Evolutionary conservation across 2,329 filamentous ascomycete species (phyloP), one percentile per base, ranked within the genome.

Genomic region (Calonectria hawksworthii): DNA sequence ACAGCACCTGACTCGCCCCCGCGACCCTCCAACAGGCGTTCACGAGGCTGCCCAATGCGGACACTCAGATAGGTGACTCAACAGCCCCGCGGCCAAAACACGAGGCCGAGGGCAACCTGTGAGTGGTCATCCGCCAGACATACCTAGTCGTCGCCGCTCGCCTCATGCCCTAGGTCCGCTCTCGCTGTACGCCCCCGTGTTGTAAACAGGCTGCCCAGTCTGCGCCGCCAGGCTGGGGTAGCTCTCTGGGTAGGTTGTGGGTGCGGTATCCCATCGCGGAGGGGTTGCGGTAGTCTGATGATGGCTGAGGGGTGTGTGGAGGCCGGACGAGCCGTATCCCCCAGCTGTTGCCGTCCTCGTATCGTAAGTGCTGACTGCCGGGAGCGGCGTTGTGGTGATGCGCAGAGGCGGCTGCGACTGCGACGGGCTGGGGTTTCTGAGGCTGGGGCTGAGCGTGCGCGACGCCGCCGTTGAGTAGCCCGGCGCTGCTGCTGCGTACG

Each of bases 371-470:
- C 83, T 82, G 16, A 86, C 84, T 3, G 85, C 84, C 1, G 86
- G 86, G 21, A 88, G 79, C 9, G 84, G 83, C 59, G 82, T 80
- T 30, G 85, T 85, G 76, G 80, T 85, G 76, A 86, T 83, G 41
- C 85, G 84, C 74, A 86, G 78, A 18, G 85, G 82, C 34, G 83
- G 76, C n/a, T 80, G 82, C 3, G 72, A 74, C 16, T 83, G 82
- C 51, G 85, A 83, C 10, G 85, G 85, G 72, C 85, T 86, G 6
- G 78, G 74, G 68, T 83, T 79, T 44, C 85, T 82, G 50, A 85
- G 78, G 68, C 77, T 80, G 5, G 85, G 85, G 74, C 85, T 86
- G 38, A 91, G 82, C 0, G 88, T 85, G n/a, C 89, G 87, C 10
- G 81, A 80, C 10, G 84, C 75, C 1, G 82, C 78, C 1, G 85